Evolutionary conservation across 805 yeast species (phyloP).

Genomic region (Torulaspora microellipsoides): DNA sequence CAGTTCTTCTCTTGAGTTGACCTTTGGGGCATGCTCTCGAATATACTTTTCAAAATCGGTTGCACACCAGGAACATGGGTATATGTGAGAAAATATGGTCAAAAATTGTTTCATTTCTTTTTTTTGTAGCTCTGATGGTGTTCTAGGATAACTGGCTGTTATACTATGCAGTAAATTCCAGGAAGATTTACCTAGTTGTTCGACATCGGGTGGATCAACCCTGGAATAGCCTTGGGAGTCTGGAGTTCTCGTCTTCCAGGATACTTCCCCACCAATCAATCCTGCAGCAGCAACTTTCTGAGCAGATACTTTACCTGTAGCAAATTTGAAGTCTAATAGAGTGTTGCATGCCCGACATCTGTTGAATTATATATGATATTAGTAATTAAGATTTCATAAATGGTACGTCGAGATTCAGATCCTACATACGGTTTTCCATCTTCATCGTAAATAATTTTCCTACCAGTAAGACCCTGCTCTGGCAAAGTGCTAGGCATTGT

Average conservation of each 20-base stretch:
- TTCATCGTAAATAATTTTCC: slow-evolving; percentile 68
- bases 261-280: slow-evolving; percentile 19
- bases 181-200: slow-evolving; percentile 71
- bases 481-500: slow-evolving; percentile 29
- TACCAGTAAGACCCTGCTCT: slow-evolving; percentile 53
- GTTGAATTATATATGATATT: slow-evolving; percentile 6
- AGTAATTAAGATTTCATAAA: not conserved
- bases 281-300: slow-evolving; percentile 19
- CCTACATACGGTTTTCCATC: slow-evolving; percentile 87
- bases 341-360: slow-evolving; percentile 89
- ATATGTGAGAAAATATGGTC: slow-evolving; percentile 65
- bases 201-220: slow-evolving; percentile 85
- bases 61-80: slow-evolving; percentile 95
- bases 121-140: slow-evolving; percentile 59
- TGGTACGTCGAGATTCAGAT: not conserved
- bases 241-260: slow-evolving; percentile 16
- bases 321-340: slow-evolving; percentile 71
- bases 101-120: slow-evolving; percentile 67
- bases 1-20: slow-evolving; percentile 65
- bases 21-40: slow-evolving; percentile 48
- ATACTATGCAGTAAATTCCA: slow-evolving; percentile 91
- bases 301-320: slow-evolving; percentile 34
- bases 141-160: slow-evolving; percentile 82
- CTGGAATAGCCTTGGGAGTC: slow-evolving; percentile 35
- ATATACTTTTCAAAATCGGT: slow-evolving; percentile 70